phyloP scores from a whole-genome alignment of 2,329 filamentous ascomycete genomes.

The Paramyrothecium roridum region DNA sequence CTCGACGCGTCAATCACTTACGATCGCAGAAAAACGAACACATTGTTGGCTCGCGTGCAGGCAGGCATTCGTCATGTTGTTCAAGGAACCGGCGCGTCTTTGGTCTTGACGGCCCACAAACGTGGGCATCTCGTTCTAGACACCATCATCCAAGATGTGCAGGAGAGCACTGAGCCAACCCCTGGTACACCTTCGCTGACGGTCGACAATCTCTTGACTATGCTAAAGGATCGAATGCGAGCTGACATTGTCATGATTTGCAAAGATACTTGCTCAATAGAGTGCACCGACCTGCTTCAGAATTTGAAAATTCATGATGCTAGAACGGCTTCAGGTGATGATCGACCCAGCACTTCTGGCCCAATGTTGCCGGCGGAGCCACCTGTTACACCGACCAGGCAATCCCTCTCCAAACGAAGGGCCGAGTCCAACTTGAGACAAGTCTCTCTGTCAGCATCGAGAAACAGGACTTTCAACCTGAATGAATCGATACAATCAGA shows the following conservation, averaged over 20 bases:
- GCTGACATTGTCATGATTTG: conserved; percentile 46
- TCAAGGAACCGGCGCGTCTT: conserved; percentile 40
- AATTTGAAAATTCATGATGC: conserved; percentile 20
- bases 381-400: conserved; percentile 17
- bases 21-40: conserved; percentile 41
- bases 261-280: conserved; percentile 47
- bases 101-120: conserved; percentile 47
- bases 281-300: conserved; percentile 21
- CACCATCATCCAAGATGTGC: conserved; percentile 34
- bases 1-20: conserved; percentile 38
- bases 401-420: conserved; percentile 17
- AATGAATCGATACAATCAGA: neutral
- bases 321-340: conserved; percentile 8
- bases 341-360: conserved; percentile 10
- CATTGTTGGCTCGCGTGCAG: conserved; percentile 48
- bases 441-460: conserved; percentile 6
- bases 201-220: conserved; percentile 19
- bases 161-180: neutral
- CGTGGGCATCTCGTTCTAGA: conserved; percentile 51
- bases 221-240: conserved; percentile 42
- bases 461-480: neutral
- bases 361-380: conserved; percentile 15
- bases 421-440: conserved; percentile 15
- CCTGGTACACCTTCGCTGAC: neutral
- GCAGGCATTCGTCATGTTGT: conserved; percentile 47